phyloP scores from a whole-genome alignment of 2,329 filamentous ascomycete species.

The Exophiala spinifera region DNA sequence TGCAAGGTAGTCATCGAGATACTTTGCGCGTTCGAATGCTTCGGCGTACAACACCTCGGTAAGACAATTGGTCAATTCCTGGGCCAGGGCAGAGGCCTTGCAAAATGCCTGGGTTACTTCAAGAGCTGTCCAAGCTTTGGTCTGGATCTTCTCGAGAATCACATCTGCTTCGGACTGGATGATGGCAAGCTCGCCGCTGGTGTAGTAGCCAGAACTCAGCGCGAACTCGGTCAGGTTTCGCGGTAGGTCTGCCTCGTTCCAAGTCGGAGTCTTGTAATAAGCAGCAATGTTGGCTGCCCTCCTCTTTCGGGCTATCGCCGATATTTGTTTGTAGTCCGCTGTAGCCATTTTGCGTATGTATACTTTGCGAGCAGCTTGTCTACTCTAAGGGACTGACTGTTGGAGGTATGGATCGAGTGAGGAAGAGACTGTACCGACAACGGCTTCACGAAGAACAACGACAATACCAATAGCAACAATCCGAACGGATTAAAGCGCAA shows the following conservation, averaged over 20 bases:
- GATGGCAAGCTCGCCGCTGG: conserved; percentile 49
- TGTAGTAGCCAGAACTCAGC: conserved; percentile 58
- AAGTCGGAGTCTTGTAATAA: conserved; percentile 25
- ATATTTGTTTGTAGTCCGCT: conserved; percentile 36
- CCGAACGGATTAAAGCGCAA: background rate
- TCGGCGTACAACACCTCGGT: conserved; percentile 56
- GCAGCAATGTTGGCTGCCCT: conserved; percentile 27
- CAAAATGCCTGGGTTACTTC: conserved; percentile 57
- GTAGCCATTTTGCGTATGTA: conserved; percentile 12
- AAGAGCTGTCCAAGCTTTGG: conserved; percentile 48
- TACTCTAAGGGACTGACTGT: too few species aligned
- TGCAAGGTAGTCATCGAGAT: conserved; percentile 52
- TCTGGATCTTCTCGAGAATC: conserved; percentile 36
- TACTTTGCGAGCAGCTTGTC: too few species aligned
- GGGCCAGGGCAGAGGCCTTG: conserved; percentile 40
- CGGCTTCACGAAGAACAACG: too few species aligned
- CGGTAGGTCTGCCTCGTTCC: conserved; percentile 25
- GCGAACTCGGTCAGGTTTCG: conserved; percentile 28
- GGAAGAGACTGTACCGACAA: too few species aligned
- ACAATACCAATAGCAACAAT: background rate
- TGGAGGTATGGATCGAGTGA: too few species aligned
- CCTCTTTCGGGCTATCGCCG: conserved; percentile 36
- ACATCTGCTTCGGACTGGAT: conserved; percentile 39
- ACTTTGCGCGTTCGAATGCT: conserved; percentile 50
- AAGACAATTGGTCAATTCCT: conserved; percentile 54